Base-by-base conservation (phyloP, 208 protist species). In the Novymonas esmeraldas region DNA sequence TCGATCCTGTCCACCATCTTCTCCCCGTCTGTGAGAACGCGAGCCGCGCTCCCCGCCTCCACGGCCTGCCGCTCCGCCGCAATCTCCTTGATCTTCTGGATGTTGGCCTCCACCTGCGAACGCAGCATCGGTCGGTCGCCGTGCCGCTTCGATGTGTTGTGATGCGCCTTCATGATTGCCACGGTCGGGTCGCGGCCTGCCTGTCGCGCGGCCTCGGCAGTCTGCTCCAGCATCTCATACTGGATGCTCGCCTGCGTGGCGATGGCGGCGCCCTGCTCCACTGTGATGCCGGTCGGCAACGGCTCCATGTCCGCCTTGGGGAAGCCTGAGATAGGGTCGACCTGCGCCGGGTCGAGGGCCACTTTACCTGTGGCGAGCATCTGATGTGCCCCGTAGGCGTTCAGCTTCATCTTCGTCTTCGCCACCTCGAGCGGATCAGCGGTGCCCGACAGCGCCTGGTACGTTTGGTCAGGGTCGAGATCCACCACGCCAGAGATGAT, bases 391-490 rank as follows among this genome's bases (percentile, higher is more conserved):
- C 84, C 87, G 67, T 96, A 96, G 10, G 85, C 78, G 51, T 90
- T 74, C 36, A 96, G 79, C 51, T 92, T 92, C 78, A 93, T 83
- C 76, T 96, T 96, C 48, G 91, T 94, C 68, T 89, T 86, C 7
- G 88, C 86, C 3, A 93, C 87, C 69, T 93, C 91, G 24, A 93
- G 65, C 29, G 87, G 87, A 57, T 96, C 87, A 0, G 87, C 91
- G 22, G 85, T 90, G 24, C 91, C 91, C 36, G 84, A 83, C 22
- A 96, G 84, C 29, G 87, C 81, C 63, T 96, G 86, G 63, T 92
- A 92, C 39, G 88, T 87, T 76, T 96, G 91, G 48, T 96, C 87
- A 14, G 85, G 81, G 60, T 96, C 90, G 20, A 96, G 70, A 59
- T 94, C 87, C 5, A 96, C 73, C 16, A 94, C 82, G 41, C 90